Base-by-base conservation (phyloP, 768 basidiomycete genomes). In the Termitomyces sp. region DNA sequence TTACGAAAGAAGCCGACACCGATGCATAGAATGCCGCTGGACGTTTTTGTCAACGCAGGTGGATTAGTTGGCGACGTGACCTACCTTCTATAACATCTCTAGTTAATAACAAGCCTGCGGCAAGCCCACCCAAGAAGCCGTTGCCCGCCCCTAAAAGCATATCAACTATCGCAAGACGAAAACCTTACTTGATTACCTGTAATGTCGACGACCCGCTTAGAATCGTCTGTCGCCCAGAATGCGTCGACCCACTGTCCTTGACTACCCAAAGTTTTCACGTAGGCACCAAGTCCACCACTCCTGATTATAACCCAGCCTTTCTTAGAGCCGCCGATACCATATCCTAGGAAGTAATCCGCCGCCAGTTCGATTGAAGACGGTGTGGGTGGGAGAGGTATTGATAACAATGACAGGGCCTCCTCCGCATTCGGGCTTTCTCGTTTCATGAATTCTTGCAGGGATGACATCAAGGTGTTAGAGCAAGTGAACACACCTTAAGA, bases 81-180 rank as follows among this genome's bases (percentile, higher is more conserved):
- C 55, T 55, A 91, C 93, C 90, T 76, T 84, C 71, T 46, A 76
- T 76, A n/a, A 89, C 67, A 64, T 92, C 79, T 2, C 77, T 63
- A 41, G 78, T 72, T 48, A 84, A 61, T 18, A 71, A 59, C 48
- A 94, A 66, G 0, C 92, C 92, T 18, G 90, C 92, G 11, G 84
- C 84, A 13, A 94, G 76, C 6, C 92, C 92, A 13, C 92, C 92
- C 22, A 95, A 75, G 68, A 95, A 96, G 56, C 83, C 80, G 67
- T 96, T 96, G 15, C 94, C 94, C n/a, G 91, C 93, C 41, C 94
- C 91, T 91, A 58, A 22, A 31, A 18, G n/a, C 35, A 49, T 15
- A 41, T 57, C 20, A 52, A 39, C 29, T 31, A 23, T 16, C 18
- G 22, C 5, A 44, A 20, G 4, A 36, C 9, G 9, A n/a, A 33